Evolutionary conservation across 2,329 filamentous ascomycete genomes (phyloP), one percentile per base, ranked within the genome.

Genomic region (Phyllachora maydis): DNA sequence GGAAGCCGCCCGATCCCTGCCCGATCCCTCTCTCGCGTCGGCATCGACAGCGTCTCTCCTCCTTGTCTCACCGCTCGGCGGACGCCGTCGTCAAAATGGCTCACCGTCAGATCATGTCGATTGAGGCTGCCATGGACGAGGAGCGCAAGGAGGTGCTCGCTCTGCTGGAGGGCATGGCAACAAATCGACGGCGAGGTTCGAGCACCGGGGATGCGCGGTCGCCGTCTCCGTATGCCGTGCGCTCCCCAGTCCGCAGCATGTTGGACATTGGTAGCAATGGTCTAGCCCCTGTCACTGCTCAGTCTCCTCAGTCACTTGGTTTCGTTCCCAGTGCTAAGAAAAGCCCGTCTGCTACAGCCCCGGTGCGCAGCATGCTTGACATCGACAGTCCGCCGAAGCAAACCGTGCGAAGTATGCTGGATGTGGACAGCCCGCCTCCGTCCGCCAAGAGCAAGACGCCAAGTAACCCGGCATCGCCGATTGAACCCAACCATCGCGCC

Each of bases 41-140:
- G n/a, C n/a, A n/a, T n/a, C n/a, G n/a, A n/a, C n/a, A n/a, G n/a
- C n/a, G n/a, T n/a, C n/a, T n/a, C n/a, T n/a, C n/a, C n/a, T n/a
- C n/a, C n/a, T n/a, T n/a, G n/a, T n/a, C n/a, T n/a, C n/a, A n/a
- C n/a, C n/a, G n/a, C n/a, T n/a, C n/a, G n/a, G n/a, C n/a, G n/a
- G n/a, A n/a, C n/a, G n/a, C n/a, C n/a, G n/a, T n/a, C n/a, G n/a
- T n/a, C n/a, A n/a, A n/a, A n/a, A n/a, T n/a, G n/a, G n/a, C n/a
- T n/a, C n/a, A n/a, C n/a, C n/a, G n/a, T n/a, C n/a, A n/a, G n/a
- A n/a, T n/a, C n/a, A 79, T 79, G 71, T 81, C 74, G 39, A 65
- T 83, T 39, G 76, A 81, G 49, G 65, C 72, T 23, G 65, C 71
- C 33, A 56, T 82, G 32, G 76, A 82, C 41, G 71, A 81, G 52